phyloP scores from a whole-genome alignment of 345 rosid genomes.

The Eucalyptus victrix region DNA sequence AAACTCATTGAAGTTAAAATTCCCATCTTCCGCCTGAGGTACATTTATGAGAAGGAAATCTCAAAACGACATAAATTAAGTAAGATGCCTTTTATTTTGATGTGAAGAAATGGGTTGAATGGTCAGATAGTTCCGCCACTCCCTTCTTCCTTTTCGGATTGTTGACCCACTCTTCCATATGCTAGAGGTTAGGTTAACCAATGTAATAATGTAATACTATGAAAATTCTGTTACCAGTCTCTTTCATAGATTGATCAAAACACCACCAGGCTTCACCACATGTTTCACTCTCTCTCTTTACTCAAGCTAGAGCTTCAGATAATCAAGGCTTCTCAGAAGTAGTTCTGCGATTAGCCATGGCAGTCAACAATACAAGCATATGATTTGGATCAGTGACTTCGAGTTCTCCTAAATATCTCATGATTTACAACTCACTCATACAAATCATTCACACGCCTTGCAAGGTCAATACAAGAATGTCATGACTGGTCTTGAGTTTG shows the following conservation, averaged over 20 bases:
- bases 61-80: neutral
- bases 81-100: neutral
- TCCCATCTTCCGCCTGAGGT: neutral
- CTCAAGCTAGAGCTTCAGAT: neutral
- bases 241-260: neutral
- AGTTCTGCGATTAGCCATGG: neutral
- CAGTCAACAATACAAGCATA: neutral
- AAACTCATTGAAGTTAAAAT: neutral
- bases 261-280: neutral
- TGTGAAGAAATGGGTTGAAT: neutral
- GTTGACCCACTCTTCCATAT: neutral
- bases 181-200: neutral
- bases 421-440: neutral
- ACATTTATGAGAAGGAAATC: neutral
- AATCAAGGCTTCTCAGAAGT: neutral
- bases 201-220: neutral
- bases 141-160: neutral
- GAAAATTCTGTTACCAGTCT: neutral
- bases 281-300: neutral
- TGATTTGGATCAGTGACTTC: neutral
- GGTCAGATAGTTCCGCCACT: neutral
- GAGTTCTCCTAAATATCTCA: neutral
- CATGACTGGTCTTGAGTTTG: conserved; percentile 17
- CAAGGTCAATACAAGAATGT: conserved; percentile 26
- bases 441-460: neutral